A percentile compares a stretch with the other conserved stretches of the same genome.
phyloP scores from a whole-genome alignment of 2,329 filamentous ascomycete genomes.

The Macrophomina tecta region DNA sequence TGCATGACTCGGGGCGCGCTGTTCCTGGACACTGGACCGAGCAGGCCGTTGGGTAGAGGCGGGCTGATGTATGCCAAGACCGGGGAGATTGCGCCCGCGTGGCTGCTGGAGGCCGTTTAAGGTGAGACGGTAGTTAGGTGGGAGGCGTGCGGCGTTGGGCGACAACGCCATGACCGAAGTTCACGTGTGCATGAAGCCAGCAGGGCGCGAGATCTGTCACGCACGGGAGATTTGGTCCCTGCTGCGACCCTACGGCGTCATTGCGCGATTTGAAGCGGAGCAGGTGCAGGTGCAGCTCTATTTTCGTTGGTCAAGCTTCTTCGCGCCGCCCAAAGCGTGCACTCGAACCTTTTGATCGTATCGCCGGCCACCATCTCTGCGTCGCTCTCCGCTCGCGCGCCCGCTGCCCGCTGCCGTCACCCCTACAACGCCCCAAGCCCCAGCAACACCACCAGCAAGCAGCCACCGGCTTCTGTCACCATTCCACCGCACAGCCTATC shows the following conservation, averaged over 20 bases:
- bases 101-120: neutral
- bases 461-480: neutral
- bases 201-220: constrained; percentile 18
- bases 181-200: constrained; percentile 24
- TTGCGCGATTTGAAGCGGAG: constrained; percentile 26
- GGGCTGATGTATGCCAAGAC: constrained; percentile 14
- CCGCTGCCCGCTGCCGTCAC: constrained; percentile 18
- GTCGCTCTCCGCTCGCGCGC: constrained; percentile 20
- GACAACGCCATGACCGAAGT: constrained; percentile 21
- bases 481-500: constrained; percentile 7
- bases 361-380: constrained; percentile 26
- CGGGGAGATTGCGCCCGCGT: constrained; percentile 15
- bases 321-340: constrained; percentile 21
- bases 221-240: constrained; percentile 21
- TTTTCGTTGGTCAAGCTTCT: constrained; percentile 26
- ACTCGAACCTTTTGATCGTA: constrained; percentile 19
- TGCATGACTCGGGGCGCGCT: constrained; percentile 16
- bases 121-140: constrained; percentile 1
- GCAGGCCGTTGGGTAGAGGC: neutral
- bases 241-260: constrained; percentile 12
- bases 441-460: neutral
- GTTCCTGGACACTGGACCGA: constrained; percentile 16
- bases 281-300: constrained; percentile 21
- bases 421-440: constrained; percentile 17
- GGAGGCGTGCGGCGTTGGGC: constrained; percentile 16